Base-by-base conservation (phyloP, 1,139 yeast genomes). In the Sugiyamaella grinbergsii region DNA sequence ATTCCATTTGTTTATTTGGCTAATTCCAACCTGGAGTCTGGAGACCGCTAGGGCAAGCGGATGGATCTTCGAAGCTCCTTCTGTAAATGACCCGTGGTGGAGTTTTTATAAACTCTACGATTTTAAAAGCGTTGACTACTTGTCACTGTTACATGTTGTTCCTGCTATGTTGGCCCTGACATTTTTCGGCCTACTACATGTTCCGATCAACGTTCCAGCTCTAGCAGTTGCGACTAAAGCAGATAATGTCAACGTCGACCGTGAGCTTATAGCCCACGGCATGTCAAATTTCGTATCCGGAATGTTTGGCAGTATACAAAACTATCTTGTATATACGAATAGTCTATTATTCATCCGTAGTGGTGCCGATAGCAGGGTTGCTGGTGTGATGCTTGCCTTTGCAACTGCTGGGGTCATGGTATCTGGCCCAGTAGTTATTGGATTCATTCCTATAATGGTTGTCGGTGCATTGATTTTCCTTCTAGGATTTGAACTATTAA, bases 191-290 rank as follows among this genome's bases (percentile, higher is more conserved):
- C 85, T 93, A 40, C 72, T 93, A 49, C 98, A 93, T 65, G 98
- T 93, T 10, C 98, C 98, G 4, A 93, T 93, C 57, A 93, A 93
- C 65, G 97, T 93, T 5, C 98, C 98, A 2, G 98, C 98, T 0
- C 74, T 93, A 51, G 97, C 98, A 0, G 94, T 93, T 15, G 85
- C 96, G 2, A 79, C 88, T 3, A 89, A 90, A 4, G 85, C 87
- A 77, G 85, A 84, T 56, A 71, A 75, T 47, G 80, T 86, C 57
- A 96, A 91, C 64, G 95, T 93, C 24, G 96, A 93, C 68, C 78
- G 93, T 52, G 98, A 93, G 69, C 77, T 93, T 54, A 85, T 91
- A 38, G 97, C 98, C 0, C 98, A 93, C 69, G 98, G 98, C 2
- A 78, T 85, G 55, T 88, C 96, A n/a, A 93, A 93, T 65, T 82